Evolutionary conservation across 2,329 filamentous ascomycete species (phyloP).

Genomic region (Phaeosphaeria sp.): DNA sequence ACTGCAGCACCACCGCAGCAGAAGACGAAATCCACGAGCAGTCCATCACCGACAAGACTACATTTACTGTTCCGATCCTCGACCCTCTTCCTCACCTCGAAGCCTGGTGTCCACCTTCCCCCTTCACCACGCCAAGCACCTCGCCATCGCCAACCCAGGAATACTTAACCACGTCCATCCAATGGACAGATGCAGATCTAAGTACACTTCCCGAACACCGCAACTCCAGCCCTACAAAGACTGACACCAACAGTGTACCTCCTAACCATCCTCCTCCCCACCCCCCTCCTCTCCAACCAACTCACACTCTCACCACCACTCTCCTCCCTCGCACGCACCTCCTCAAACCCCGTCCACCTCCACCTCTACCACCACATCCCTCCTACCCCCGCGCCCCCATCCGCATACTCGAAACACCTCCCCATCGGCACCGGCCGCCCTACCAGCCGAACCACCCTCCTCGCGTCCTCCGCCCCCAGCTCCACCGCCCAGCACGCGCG

Average conservation of each 20-base stretch:
- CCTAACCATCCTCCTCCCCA: constrained; percentile 19
- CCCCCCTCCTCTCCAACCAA: constrained; percentile 5
- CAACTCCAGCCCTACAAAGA: constrained; percentile 1
- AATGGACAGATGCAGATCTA: constrained; percentile 24
- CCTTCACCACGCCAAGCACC: background rate
- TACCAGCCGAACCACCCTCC: constrained; percentile 1
- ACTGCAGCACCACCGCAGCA: background rate
- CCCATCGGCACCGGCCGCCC: constrained; percentile 30
- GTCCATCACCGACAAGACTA: constrained; percentile 2
- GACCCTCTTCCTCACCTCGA: constrained; percentile 1
- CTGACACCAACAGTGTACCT: constrained; percentile 25
- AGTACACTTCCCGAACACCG: constrained; percentile 8
- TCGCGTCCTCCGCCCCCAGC: constrained; percentile 17
- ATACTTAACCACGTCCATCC: constrained; percentile 4
- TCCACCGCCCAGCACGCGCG: constrained; percentile 5
- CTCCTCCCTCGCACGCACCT: constrained; percentile 5
- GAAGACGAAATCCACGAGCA: background rate
- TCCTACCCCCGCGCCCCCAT: background rate
- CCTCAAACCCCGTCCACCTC: constrained; percentile 12
- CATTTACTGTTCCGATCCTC: constrained; percentile 15
- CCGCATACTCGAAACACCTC: constrained; percentile 8
- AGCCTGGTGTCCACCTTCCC: constrained; percentile 3
- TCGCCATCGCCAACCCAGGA: constrained; percentile 3
- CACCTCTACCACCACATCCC: constrained; percentile 12
- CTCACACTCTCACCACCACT: constrained; percentile 25